These are phyloP conservation scores for Phytophthora quininea DNA, from an alignment of 352 stramenopile species.

Conservation along the genomic window DNA sequence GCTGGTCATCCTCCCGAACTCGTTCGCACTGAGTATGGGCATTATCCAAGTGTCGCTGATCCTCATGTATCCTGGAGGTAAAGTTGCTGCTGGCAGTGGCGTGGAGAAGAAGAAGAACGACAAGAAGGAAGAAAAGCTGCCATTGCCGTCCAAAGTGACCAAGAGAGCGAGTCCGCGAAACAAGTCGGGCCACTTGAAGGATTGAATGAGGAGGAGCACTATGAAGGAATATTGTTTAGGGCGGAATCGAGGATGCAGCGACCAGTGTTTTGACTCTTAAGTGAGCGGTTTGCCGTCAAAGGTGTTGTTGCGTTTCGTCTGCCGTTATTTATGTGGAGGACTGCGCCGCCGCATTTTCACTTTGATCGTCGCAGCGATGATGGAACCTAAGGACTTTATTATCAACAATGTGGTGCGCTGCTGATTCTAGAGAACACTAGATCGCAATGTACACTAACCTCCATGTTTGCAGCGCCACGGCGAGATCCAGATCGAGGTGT, in stretches of 20 bases:
- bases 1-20: conserved; percentile 74
- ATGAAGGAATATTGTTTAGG: not conserved
- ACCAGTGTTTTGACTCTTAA: too few species aligned
- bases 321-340: conserved; percentile 21
- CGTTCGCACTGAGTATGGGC: conserved; percentile 73
- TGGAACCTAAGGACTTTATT: conserved; percentile 69
- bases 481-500: conserved; percentile 89
- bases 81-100: conserved; percentile 11
- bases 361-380: conserved; percentile 14
- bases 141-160: conserved; percentile 13
- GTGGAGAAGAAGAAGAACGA: conserved; percentile 21
- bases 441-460: conserved; percentile 1
- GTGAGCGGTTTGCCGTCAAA: not conserved
- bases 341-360: not conserved
- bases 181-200: conserved; percentile 16
- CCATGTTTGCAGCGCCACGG: conserved; percentile 50
- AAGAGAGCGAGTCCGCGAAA: conserved; percentile 21
- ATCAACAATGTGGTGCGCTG: conserved; percentile 53
- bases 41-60: conserved; percentile 76
- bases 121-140: not conserved
- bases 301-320: conserved; percentile 2
- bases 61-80: conserved; percentile 53
- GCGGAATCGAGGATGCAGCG: not conserved
- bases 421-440: not conserved
- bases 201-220: conserved; percentile 24